Evolutionary conservation across 768 basidiomycete species (phyloP).

Genomic region (Pulveroboletus frians): DNA sequence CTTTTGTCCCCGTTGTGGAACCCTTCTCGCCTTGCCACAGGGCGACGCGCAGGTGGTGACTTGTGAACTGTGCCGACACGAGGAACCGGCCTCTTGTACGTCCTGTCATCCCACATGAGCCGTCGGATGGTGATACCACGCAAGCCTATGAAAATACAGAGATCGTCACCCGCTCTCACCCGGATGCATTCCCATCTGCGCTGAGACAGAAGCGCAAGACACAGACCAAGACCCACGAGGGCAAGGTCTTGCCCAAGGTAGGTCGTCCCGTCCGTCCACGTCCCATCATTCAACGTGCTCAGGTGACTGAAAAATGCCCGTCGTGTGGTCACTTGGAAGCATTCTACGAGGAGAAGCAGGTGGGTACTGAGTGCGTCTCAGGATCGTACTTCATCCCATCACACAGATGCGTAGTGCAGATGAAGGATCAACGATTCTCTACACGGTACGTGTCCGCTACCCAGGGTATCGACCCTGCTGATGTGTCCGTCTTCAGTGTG

Average conservation of each 20-base stretch:
- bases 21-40: slow-evolving; percentile 75
- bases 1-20: slow-evolving; percentile 93
- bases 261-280: slow-evolving; percentile 33
- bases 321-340: slow-evolving; percentile 80
- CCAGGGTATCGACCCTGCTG: slow-evolving; percentile 1
- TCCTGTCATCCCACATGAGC: slow-evolving; percentile 12
- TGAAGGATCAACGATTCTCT: slow-evolving; percentile 92
- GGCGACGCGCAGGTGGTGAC: slow-evolving; percentile 67
- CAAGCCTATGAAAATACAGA: slow-evolving; percentile 89
- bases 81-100: slow-evolving; percentile 87
- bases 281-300: not conserved
- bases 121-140: not conserved
- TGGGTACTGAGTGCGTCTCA: slow-evolving; percentile 26
- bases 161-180: slow-evolving; percentile 85
- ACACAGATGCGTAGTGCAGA: slow-evolving; percentile 80
- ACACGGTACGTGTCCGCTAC: slow-evolving; percentile 60
- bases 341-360: slow-evolving; percentile 86
- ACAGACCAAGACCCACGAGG: slow-evolving; percentile 73
- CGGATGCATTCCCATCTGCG: slow-evolving; percentile 90
- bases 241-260: slow-evolving; percentile 64
- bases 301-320: slow-evolving; percentile 91
- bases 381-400: not conserved
- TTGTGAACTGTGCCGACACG: slow-evolving; percentile 85
- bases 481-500: slow-evolving; percentile 47
- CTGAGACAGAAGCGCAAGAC: slow-evolving; percentile 86